Evolutionary conservation across 805 yeast species (phyloP).

Genomic region (Nakazawaea wyomingensis): DNA sequence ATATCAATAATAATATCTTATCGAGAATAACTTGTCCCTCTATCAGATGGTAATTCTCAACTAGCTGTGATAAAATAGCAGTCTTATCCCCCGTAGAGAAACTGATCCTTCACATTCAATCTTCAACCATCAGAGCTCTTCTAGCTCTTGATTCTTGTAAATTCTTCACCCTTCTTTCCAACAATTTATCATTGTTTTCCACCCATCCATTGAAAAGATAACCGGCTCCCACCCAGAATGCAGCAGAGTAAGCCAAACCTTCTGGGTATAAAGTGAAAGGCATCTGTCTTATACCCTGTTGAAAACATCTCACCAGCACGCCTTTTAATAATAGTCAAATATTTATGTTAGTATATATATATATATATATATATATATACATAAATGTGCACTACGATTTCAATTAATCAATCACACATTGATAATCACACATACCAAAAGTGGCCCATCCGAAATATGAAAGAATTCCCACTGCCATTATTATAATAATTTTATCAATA

Average conservation of each 20-base stretch:
- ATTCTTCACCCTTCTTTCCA: conserved; percentile 31
- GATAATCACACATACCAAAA: conserved; percentile 17
- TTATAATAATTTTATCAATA: too few relatives aligned
- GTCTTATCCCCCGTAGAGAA: too few relatives aligned
- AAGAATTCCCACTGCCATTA: conserved; percentile 15
- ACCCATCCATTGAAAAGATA: conserved; percentile 32
- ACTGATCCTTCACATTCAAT: too few relatives aligned
- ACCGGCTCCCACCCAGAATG: conserved; percentile 38
- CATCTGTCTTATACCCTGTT: conserved; percentile 37
- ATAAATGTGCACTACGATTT: too few relatives aligned
- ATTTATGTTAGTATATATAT: neutral
- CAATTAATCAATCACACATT: too few relatives aligned
- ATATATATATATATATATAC: too few relatives aligned
- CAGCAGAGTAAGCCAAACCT: conserved; percentile 40
- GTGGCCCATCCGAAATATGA: conserved; percentile 22
- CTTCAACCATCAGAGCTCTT: conserved; percentile 17
- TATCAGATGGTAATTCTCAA: too few relatives aligned
- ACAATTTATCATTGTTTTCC: conserved; percentile 31
- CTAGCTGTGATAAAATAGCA: too few relatives aligned
- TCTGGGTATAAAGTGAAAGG: conserved; percentile 32
- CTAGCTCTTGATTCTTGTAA: conserved; percentile 32
- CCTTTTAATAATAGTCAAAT: conserved; percentile 22
- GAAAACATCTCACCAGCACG: conserved; percentile 37
- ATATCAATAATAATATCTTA: too few relatives aligned
- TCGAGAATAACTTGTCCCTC: too few relatives aligned